Evolutionary conservation across 495 filamentous ascomycete genomes (phyloP), one percentile per base, ranked within the genome.

Genomic region (Aspergillus olivimuriae): DNA sequence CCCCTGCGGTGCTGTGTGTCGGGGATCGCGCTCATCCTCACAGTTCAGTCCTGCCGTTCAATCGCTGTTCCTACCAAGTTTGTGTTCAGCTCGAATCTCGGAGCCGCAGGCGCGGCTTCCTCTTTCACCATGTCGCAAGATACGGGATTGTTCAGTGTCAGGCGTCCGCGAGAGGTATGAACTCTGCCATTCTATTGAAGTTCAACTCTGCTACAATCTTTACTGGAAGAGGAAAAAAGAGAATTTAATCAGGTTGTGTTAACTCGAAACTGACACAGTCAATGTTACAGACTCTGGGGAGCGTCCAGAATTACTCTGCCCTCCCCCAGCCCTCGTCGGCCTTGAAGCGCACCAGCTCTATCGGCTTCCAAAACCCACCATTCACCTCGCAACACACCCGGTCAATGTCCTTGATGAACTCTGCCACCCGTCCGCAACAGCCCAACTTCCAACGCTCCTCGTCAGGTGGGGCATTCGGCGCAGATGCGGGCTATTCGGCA

Each of bases 291-390:
- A 90, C 87, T 20, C 77, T 94, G 32, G 87, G 81, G 49, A 76
- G 78, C 53, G 75, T 90, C 55, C 86, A 81, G 57, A 77, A 80
- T 62, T 91, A 83, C 56, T 82, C 84, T 30, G 71, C 78, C n/a
- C 84, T 95, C 42, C 89, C 90, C 4, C 86, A 89, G 62, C 89
- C 89, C 4, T 72, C 84, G n/a, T 96, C 92, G n/a, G 87, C 92
- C 18, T 76, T 97, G 72, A 96, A 96, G 66, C 87, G 92, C 59
- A 86, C 87, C 6, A 94, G 80, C 53, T 90, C 87, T n/a, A 83
- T 82, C 35, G 80, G 81, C 41, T 78, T 76, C 48, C 68, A 75
- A 56, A 81, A 81, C 56, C 67, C 75, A 31, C 74, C 75, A 26
- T 80, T 75, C 61, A 77, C 80, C n/a, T 72, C 77, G 26, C 80